Conservation (phyloP, 169 alveolate species). For the Cryptosporidium felis region DNA sequence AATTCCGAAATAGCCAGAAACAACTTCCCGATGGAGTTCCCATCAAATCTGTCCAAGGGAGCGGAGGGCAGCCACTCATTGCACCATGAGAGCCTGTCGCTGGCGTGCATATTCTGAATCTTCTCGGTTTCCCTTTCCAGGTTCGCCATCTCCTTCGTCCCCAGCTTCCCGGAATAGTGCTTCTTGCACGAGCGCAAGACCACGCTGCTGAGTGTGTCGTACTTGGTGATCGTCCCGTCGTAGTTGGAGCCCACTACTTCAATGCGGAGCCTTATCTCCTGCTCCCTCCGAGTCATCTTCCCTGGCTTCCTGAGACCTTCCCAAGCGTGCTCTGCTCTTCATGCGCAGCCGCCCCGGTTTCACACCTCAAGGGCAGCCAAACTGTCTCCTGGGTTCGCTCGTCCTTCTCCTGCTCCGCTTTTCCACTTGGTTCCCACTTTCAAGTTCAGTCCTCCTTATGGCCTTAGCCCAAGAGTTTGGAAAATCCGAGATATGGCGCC, state of each 20-base stretch:
- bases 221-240: conserved; percentile 63
- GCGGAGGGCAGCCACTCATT: conserved; percentile 35
- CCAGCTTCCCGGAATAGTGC: conserved; percentile 2
- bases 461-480: too few species aligned
- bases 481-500: too few species aligned
- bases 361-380: not conserved
- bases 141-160: not conserved
- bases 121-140: conserved; percentile 21
- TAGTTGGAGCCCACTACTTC: conserved; percentile 31
- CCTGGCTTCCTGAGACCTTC: too few species aligned
- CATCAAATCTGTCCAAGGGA: conserved; percentile 18
- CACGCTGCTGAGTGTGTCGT: conserved; percentile 19
- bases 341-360: too few species aligned
- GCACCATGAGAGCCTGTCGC: conserved; percentile 38
- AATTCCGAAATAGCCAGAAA: conserved; percentile 63
- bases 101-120: not conserved
- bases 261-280: conserved; percentile 5
- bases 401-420: not conserved
- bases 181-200: conserved; percentile 54
- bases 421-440: too few species aligned
- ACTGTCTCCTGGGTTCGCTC: not conserved
- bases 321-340: too few species aligned
- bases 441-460: too few species aligned
- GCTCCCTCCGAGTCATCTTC: not conserved
- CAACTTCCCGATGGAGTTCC: conserved; percentile 29